Conservation (phyloP, 805 yeast species). For the Soucietia sequanensis region DNA sequence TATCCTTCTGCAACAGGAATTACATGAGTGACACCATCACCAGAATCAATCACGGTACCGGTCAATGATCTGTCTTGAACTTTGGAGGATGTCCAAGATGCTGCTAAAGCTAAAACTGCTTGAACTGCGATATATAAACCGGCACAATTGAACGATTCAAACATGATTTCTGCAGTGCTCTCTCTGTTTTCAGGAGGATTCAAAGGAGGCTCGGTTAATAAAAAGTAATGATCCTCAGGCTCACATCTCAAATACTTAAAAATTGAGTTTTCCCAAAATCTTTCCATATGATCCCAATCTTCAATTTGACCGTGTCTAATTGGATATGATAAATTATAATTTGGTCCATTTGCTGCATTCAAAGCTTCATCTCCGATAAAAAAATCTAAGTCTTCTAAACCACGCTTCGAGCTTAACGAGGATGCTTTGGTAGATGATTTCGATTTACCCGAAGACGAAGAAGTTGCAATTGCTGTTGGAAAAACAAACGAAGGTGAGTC, state of each 20-base stretch:
- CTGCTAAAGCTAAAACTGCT: constrained; percentile 97
- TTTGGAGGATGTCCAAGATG: constrained; percentile 97
- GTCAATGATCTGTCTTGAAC: constrained; percentile 93
- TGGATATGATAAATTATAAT: constrained; percentile 86
- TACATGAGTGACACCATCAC: constrained; percentile 99
- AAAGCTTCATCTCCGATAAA: constrained; percentile 96
- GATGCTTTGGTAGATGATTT: constrained; percentile 50
- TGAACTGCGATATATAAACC: constrained; percentile 98
- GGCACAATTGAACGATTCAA: constrained; percentile 97
- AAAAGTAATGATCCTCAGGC: constrained; percentile 97
- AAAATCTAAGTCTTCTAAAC: constrained; percentile 91
- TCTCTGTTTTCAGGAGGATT: constrained; percentile 99
- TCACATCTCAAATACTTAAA: constrained; percentile 96
- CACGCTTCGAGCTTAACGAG: constrained; percentile 66
- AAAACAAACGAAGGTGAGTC: constrained; percentile 96
- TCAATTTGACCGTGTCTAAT: constrained; percentile 98
- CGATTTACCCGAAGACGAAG: constrained; percentile 44
- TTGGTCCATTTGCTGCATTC: constrained; percentile 85
- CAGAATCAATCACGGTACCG: constrained; percentile 97
- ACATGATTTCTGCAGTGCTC: constrained; percentile 97
- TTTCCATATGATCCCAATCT: constrained; percentile 99
- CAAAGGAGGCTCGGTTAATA: constrained; percentile 96
- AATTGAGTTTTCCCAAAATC: constrained; percentile 97
- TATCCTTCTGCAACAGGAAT: constrained; percentile 99
- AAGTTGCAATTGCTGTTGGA: constrained; percentile 94